Percentiles rank a stretch among this genome's conserved stretches.
Evolutionary conservation across 805 yeast genomes (phyloP).

Genomic region (Saccharomycopsis selenospora): DNA sequence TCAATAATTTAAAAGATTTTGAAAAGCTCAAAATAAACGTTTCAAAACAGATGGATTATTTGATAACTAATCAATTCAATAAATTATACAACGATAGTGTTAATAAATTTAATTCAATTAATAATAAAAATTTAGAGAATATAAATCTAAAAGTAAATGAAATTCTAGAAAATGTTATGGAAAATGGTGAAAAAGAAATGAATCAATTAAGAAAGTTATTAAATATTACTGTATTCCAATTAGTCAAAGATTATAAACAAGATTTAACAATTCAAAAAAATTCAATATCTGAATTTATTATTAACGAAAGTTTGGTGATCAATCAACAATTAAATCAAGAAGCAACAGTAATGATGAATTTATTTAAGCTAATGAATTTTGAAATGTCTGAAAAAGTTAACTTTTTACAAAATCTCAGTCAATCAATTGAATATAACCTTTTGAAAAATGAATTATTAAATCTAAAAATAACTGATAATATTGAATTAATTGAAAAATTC

Average conservation of each 20-base stretch:
- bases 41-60: neutral
- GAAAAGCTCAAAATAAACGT: neutral
- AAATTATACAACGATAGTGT: neutral
- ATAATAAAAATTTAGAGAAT: neutral
- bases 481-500: neutral
- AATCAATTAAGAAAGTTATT: no score
- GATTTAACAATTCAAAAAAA: neutral
- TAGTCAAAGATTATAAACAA: neutral
- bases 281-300: neutral
- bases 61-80: neutral
- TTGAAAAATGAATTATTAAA: no score
- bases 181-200: no score
- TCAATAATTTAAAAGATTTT: neutral
- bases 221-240: no score
- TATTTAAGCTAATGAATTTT: no score
- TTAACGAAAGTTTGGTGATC: constrained; percentile 6
- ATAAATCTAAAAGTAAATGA: neutral
- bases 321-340: no score
- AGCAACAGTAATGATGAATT: no score
- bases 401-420: no score
- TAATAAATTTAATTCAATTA: neutral
- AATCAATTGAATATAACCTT: no score
- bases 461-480: neutral
- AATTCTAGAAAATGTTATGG: neutral
- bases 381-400: no score